Base-by-base conservation (phyloP, 805 yeast species). In the Zygosaccharomyces gambellarensis region DNA sequence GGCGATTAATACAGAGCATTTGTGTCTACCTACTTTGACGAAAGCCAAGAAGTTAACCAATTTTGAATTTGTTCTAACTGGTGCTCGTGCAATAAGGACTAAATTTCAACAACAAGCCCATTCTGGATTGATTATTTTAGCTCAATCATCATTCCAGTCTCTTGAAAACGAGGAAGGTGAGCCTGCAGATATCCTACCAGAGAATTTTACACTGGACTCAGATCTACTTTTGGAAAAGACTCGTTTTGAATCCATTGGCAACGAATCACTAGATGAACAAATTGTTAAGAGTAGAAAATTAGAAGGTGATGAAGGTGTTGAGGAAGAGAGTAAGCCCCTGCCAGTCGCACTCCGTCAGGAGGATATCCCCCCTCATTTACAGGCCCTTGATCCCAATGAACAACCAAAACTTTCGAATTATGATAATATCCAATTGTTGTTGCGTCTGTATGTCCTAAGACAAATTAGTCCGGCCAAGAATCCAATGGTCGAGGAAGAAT, bases 31-130 rank as follows among this genome's bases (percentile, higher is more conserved):
- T 6, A 73, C 80, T 4, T 69, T 87, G 52, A 66, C 71, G 1
- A 76, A 76, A 52, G 87, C 83, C 2, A 77, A 80, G 39, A 75
- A 77, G 11, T 62, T 84, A 9, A 80, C 90, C 0, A 77, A 80
- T 1, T 74, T 89, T 42, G 71, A 78, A 44, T 78, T 83, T 55
- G 78, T 83, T 0, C 69, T 92, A 41, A 86, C 97, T 1, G 98
- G 98, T 56, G 87, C 94, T 48, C 82, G 82, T 57, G 97, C 96
- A 8, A 85, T 82, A 63, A 76, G 94, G 62, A 92, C 98, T 3
- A 87, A 87, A 65, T 87, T 73, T 64, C 98, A 92, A 69, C 75
- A 76, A 43, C 75, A 73, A 30, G 80, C 83, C n/a, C 78, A 84
- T 23, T 78, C 96, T 0, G 81, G 88, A 36, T 76, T 92, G 51